Evolutionary conservation across 2,329 filamentous ascomycete species (phyloP), one percentile per base, ranked within the genome.

Genomic region (Cryphonectria japonica): DNA sequence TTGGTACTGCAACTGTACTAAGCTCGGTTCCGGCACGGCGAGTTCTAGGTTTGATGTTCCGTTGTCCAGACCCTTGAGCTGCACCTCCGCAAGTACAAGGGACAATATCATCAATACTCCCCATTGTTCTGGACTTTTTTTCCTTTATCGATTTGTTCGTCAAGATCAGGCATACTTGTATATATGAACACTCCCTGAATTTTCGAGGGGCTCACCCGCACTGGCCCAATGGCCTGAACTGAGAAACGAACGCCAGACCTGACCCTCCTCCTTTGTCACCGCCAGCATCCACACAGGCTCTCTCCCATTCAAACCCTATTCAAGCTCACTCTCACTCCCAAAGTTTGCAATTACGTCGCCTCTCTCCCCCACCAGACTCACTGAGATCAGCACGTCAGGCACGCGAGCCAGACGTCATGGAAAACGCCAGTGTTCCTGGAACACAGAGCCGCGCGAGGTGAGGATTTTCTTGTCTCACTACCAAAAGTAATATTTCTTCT

Each of bases 11-110:
- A 2, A 19, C 13, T 5, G 41, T 50, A n/a, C 16, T 11, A 22
- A 50, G 19, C 19, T 50, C 69, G 69, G 66, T 71, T 71, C 63
- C 70, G 63, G 63, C 67, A 16, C 63, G 32, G 41, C 67, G 37
- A 50, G 16, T 46, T 50, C 39, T 43, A n/a, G 39, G 34, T 22
- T 63, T 63, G 67, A 50, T 57, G 41, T 3, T 7, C 16, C 7
- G 5, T 50, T 50, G 37, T 29, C 43, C 4, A 37, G 37, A 32
- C 16, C 46, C n/a, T 34, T 46, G 61, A 46, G 26, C 50, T 52
- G 37, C 50, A 60, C 34, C n/a, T 13, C 34, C 66, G 68, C 54
- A 69, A 64, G 70, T 71, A 39, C 67, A n/a, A 29, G 64, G 34
- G 41, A 69, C 70, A 71, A 67, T 65, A 69, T 43, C 22, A 39